Base-by-base conservation (phyloP, 768 basidiomycete genomes). In the Lentinula raphanica region DNA sequence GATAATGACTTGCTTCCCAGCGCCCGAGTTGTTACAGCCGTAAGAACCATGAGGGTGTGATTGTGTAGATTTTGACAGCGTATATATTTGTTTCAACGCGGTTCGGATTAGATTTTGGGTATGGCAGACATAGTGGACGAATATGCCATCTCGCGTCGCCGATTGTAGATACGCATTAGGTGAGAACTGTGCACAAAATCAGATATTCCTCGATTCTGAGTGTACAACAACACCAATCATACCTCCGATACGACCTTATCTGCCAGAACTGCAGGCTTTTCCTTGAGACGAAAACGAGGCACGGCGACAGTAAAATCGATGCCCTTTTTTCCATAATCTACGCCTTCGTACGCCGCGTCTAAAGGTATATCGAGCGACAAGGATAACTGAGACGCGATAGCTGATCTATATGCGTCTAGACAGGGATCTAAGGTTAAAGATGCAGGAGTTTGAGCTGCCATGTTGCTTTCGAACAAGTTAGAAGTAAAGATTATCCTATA, bases 271-370 rank as follows among this genome's bases (percentile, higher is more conserved):
- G 74, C 72, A 17, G 75, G 71, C 59, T 76, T 76, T 12, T 69
- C 76, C 49, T 75, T 75, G 58, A 79, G 62, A n/a, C 75, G 65
- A 71, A 79, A 80, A 21, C 80, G 67, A 28, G 79, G 72, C 15
- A 81, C 65, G n/a, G 80, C 77, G n/a, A 81, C 65, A 11, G 71
- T 68, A 45, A 80, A 74, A 63, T 82, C 80, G 2, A 64, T 67
- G 32, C 70, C 74, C 59, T 76, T 77, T 64, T 78, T 74, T 45
- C 73, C 74, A 9, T 67, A 67, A 65, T 79, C 76, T 25, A 79
- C 70, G 21, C 75, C 79, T n/a, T 66, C 66, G 63, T 71, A 78
- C 5, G 76, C 72, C 56, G 31, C 38, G 13, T 32, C 32, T 12
- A 59, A 13, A 15, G 55, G 42, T 13, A 59, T 56, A 15, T n/a